phyloP scores from a whole-genome alignment of 2,329 filamentous ascomycete genomes.

The Lizonia empirigonia region DNA sequence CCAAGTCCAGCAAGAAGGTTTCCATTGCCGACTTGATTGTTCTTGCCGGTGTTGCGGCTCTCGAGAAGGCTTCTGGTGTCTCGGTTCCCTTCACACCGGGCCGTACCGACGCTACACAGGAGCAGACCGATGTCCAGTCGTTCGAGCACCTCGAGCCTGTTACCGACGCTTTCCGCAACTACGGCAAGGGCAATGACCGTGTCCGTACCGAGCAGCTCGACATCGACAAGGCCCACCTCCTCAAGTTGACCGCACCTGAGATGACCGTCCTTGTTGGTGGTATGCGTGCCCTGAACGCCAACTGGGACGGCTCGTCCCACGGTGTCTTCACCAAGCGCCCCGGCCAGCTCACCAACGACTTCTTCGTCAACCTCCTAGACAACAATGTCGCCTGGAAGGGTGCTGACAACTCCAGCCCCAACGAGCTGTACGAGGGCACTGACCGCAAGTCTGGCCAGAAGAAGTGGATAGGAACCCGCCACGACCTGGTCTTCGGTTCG shows the following conservation, averaged over 20 bases:
- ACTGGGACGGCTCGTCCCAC: slow-evolving; percentile 70
- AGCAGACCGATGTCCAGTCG: slow-evolving; percentile 71
- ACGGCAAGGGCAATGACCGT: slow-evolving; percentile 65
- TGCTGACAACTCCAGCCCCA: slow-evolving; percentile 45
- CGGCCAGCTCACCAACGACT: slow-evolving; percentile 76
- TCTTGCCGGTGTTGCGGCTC: slow-evolving; percentile 70
- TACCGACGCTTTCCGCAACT: slow-evolving; percentile 82
- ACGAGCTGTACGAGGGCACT: slow-evolving; percentile 65
- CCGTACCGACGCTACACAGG: slow-evolving; percentile 72
- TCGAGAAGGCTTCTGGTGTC: slow-evolving; percentile 73
- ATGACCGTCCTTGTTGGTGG: slow-evolving; percentile 74
- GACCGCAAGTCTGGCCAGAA: slow-evolving; percentile 69
- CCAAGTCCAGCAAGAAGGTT: slow-evolving; percentile 69
- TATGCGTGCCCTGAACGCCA: slow-evolving; percentile 70
- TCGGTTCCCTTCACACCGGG: slow-evolving; percentile 75
- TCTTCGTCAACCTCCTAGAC: slow-evolving; percentile 80
- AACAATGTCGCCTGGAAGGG: slow-evolving; percentile 69
- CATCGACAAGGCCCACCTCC: slow-evolving; percentile 72
- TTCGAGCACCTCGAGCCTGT: slow-evolving; percentile 70
- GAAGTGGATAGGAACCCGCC: slow-evolving; percentile 73
- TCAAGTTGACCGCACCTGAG: slow-evolving; percentile 73
- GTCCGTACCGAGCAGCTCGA: slow-evolving; percentile 71
- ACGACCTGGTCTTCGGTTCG: slow-evolving; percentile 74
- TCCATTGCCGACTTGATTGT: slow-evolving; percentile 82
- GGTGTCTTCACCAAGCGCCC: slow-evolving; percentile 72